Percentiles rank a stretch among this genome's conserved stretches.
Evolutionary conservation across 2,329 filamentous ascomycete genomes (phyloP).

Genomic region (Epicoccum nigrum): DNA sequence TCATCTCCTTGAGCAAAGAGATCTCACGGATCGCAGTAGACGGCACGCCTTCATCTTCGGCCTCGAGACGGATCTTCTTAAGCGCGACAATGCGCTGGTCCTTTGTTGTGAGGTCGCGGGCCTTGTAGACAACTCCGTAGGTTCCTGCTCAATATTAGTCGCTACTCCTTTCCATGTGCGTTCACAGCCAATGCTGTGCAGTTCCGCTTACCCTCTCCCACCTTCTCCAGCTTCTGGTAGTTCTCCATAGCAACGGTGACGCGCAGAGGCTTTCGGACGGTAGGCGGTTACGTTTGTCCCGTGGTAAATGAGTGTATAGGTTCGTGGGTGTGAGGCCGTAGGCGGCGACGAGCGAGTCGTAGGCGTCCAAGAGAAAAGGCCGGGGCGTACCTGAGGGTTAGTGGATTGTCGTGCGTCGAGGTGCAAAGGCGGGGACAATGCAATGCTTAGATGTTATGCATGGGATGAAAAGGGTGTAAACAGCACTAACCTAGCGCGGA

Average conservation of each 20-base stretch:
- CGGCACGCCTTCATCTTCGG: constrained; percentile 92
- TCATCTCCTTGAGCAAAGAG: constrained; percentile 92
- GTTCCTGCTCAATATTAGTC: constrained; percentile 67
- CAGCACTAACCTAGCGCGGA: constrained; percentile 25
- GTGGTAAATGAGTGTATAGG: background rate
- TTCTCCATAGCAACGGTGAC: constrained; percentile 73
- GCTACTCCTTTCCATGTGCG: background rate
- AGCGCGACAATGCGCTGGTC: constrained; percentile 84
- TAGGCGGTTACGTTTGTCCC: constrained; percentile 27
- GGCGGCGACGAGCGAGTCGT: background rate
- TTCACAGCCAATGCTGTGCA: background rate
- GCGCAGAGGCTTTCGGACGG: constrained; percentile 25
- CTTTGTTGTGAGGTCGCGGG: constrained; percentile 78
- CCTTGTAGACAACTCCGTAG: constrained; percentile 95
- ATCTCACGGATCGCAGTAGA: constrained; percentile 94
- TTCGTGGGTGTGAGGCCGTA: background rate
- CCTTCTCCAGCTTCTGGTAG: constrained; percentile 96
- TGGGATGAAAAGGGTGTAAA: constrained; percentile 31
- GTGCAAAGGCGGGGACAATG: constrained; percentile 18
- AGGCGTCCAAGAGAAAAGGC: background rate
- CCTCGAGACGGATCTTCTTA: constrained; percentile 94
- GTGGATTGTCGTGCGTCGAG: constrained; percentile 24
- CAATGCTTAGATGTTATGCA: constrained; percentile 29
- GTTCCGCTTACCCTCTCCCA: constrained; percentile 78
- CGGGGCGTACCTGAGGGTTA: constrained; percentile 35